Base-by-base conservation (phyloP, 768 basidiomycete species). In the Xerocomellus intermedius region DNA sequence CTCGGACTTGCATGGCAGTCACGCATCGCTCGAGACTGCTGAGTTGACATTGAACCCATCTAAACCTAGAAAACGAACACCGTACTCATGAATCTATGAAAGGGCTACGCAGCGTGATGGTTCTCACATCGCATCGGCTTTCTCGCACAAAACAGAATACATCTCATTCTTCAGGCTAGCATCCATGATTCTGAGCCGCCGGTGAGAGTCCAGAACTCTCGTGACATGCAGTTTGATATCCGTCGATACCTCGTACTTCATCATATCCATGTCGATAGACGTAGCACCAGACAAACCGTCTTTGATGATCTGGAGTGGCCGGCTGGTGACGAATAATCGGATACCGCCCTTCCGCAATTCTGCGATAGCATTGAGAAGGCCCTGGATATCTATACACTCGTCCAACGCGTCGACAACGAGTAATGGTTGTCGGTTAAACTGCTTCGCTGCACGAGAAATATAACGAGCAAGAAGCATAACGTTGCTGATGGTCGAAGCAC, bases 21-120 rank as follows among this genome's bases (percentile, higher is more conserved):
- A 26, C 2, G 8, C 60, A 62, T 37, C 8, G 13, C 19, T 35
- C 26, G 3, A 62, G 28, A 0, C 2, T n/a, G 19, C 17, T 2
- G 26, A 62, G 46, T 28, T 62, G 61, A 41, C 60, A 62, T 12
- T 62, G 53, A 10, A 46, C 53, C 61, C 60, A 62, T 8, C 60
- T 52, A 21, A 62, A 62, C 61, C 61, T 58, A 7, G 9, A 21
- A 3, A 19, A 19, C 3, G 10, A n/a, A n/a, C n/a, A n/a, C n/a
- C n/a, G 21, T 2, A 9, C 2, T 12, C 19, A 16, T 19, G 4
- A 5, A 8, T 9, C 5, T 17, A 1, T 3, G 17, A 12, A 10
- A 8, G 1, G 28, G 21, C 2, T 17, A 13, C 2, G 26, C 2
- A 28, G 2, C 10, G 16, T 3, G 14, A 37, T 7, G 1, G 17